Percentiles rank a stretch among this genome's conserved stretches.
Evolutionary conservation across 495 filamentous ascomycete genomes (phyloP).

Genomic region (Lasiosphaeria hispida): DNA sequence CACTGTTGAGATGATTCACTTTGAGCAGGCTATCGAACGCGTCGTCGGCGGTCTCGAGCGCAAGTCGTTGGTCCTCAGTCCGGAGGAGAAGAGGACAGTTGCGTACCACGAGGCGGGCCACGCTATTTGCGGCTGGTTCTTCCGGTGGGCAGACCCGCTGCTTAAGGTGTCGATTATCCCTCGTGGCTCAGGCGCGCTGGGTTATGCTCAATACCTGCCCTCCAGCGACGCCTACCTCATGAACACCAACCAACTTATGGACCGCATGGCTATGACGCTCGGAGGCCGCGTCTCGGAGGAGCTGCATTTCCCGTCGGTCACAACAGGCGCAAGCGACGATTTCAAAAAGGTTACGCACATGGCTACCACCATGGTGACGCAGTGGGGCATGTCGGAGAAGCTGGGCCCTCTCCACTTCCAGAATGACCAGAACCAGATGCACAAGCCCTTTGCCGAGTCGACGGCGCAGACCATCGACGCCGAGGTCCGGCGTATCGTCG

Average conservation of each 20-base stretch:
- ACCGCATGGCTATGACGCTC: constrained; percentile 99
- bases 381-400: constrained; percentile 95
- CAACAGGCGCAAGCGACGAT: constrained; percentile 89
- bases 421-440: constrained; percentile 69
- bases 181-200: constrained; percentile 86
- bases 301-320: constrained; percentile 93
- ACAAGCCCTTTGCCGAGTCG: constrained; percentile 94
- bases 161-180: constrained; percentile 99
- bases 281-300: constrained; percentile 94
- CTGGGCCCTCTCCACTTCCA: constrained; percentile 89
- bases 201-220: constrained; percentile 97
- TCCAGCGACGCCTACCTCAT: constrained; percentile 86
- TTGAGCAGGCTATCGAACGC: constrained; percentile 96
- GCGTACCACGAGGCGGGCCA: constrained; percentile 99
- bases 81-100: constrained; percentile 89
- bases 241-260: constrained; percentile 95
- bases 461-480: constrained; percentile 87
- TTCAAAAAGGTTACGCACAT: constrained; percentile 98
- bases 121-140: constrained; percentile 97
- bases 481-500: constrained; percentile 86
- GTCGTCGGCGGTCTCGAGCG: constrained; percentile 95
- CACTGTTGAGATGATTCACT: constrained; percentile 79
- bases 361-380: constrained; percentile 95
- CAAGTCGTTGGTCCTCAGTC: constrained; percentile 88
- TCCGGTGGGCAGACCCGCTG: constrained; percentile 91